A percentile compares a stretch with the other conserved stretches of the same genome.
Conservation (phyloP, 495 filamentous ascomycete species). For the Neurospora sp. region DNA sequence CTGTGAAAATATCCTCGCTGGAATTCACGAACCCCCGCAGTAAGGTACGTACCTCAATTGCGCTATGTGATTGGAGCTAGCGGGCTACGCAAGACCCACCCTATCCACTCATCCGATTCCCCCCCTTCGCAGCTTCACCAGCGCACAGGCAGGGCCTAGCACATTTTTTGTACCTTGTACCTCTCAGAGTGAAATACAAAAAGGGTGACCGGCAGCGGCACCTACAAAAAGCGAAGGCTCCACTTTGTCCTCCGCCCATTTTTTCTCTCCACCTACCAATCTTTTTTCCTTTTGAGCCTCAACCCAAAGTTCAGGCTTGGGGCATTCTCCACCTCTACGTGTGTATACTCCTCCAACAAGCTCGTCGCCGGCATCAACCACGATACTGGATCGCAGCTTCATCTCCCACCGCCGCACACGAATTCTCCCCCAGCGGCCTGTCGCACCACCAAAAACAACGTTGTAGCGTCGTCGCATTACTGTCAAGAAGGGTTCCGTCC, state of each 20-base stretch:
- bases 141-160: neutral
- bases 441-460: neutral
- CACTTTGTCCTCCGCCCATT: conserved; percentile 17
- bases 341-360: conserved; percentile 6
- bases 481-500: neutral
- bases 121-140: neutral
- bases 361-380: neutral
- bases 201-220: neutral
- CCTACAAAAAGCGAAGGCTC: neutral
- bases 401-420: conserved; percentile 6
- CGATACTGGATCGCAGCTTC: conserved; percentile 12
- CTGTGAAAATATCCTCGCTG: neutral
- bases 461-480: neutral
- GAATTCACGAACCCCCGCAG: neutral
- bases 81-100: neutral
- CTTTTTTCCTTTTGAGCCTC: conserved; percentile 26
- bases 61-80: neutral
- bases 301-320: conserved; percentile 20
- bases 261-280: conserved; percentile 29
- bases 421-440: neutral
- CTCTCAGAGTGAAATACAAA: neutral
- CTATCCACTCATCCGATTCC: neutral
- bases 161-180: neutral
- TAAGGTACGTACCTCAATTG: neutral
- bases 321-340: conserved; percentile 19